Conservation (phyloP, 2,329 filamentous ascomycete genomes). For the Fusarium burgessii region DNA sequence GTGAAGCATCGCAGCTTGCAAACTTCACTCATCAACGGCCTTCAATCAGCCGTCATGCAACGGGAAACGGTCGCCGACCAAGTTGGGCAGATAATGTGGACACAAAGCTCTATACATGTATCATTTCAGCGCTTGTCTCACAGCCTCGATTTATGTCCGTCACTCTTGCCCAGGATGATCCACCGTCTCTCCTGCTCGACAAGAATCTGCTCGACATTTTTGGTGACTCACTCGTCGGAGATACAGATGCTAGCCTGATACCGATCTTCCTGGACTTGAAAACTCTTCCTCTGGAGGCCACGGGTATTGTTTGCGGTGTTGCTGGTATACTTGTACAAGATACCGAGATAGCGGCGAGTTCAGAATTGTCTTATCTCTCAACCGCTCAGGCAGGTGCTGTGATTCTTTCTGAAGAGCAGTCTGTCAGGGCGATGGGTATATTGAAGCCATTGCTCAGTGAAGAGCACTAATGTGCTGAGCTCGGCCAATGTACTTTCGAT, state of each 20-base stretch:
- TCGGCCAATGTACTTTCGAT: background rate
- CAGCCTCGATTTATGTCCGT: slow-evolving; percentile 79
- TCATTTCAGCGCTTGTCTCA: slow-evolving; percentile 70
- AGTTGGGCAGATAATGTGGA: slow-evolving; percentile 72
- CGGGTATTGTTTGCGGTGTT: slow-evolving; percentile 94
- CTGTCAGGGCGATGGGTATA: slow-evolving; percentile 78
- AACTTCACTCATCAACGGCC: slow-evolving; percentile 53
- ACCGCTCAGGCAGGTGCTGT: slow-evolving; percentile 91
- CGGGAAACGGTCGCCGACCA: slow-evolving; percentile 51
- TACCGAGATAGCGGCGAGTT: slow-evolving; percentile 65
- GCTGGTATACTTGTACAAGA: slow-evolving; percentile 84
- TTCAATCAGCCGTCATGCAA: slow-evolving; percentile 53
- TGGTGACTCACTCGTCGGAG: slow-evolving; percentile 80
- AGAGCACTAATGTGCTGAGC: slow-evolving; percentile 34
- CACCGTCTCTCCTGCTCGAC: slow-evolving; percentile 79
- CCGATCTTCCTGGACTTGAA: slow-evolving; percentile 91
- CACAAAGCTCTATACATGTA: slow-evolving; percentile 71
- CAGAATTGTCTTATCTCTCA: slow-evolving; percentile 91
- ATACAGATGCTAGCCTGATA: slow-evolving; percentile 77
- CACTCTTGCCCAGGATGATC: slow-evolving; percentile 78
- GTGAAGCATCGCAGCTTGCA: slow-evolving; percentile 58
- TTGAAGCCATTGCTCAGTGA: slow-evolving; percentile 66
- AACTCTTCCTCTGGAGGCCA: slow-evolving; percentile 85
- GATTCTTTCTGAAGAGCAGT: slow-evolving; percentile 81
- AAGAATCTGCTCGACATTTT: slow-evolving; percentile 73